phyloP scores from a whole-genome alignment of 169 alveolate species.

The Nephromyces sp. region DNA sequence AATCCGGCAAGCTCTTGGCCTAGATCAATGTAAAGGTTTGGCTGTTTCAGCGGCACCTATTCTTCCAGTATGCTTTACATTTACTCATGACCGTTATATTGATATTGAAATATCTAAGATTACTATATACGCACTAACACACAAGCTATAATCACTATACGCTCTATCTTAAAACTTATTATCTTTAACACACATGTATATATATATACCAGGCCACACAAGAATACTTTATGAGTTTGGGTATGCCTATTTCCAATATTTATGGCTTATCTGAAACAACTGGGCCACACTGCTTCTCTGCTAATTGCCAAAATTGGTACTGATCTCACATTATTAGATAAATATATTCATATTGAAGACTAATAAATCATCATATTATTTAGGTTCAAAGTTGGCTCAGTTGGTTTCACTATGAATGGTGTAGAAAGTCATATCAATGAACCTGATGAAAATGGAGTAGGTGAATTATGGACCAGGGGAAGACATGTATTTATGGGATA shows the following conservation, averaged over 20 bases:
- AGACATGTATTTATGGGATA: slow-evolving; percentile 69
- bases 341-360: too few relatives aligned
- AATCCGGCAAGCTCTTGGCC: slow-evolving; percentile 59
- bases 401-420: slow-evolving; percentile 52
- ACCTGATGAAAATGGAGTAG: slow-evolving; percentile 55
- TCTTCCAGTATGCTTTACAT: too few relatives aligned
- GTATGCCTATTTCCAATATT: slow-evolving; percentile 52
- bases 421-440: slow-evolving; percentile 42
- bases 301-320: slow-evolving; percentile 21
- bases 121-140: too few relatives aligned
- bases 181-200: too few relatives aligned
- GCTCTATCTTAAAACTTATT: too few relatives aligned
- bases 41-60: slow-evolving; percentile 71
- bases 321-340: too few relatives aligned
- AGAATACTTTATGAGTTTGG: slow-evolving; percentile 55
- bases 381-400: slow-evolving; percentile 33
- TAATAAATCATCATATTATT: too few relatives aligned
- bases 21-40: slow-evolving; percentile 45
- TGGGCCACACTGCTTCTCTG: slow-evolving; percentile 40
- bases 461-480: slow-evolving; percentile 74
- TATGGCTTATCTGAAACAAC: slow-evolving; percentile 69
- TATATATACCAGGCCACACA: slow-evolving; percentile 37
- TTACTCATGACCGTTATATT: too few relatives aligned
- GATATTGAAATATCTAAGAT: too few relatives aligned
- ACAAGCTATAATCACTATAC: too few relatives aligned